Evolutionary conservation across 768 basidiomycete genomes (phyloP).

Genomic region (Panellus pusillus): DNA sequence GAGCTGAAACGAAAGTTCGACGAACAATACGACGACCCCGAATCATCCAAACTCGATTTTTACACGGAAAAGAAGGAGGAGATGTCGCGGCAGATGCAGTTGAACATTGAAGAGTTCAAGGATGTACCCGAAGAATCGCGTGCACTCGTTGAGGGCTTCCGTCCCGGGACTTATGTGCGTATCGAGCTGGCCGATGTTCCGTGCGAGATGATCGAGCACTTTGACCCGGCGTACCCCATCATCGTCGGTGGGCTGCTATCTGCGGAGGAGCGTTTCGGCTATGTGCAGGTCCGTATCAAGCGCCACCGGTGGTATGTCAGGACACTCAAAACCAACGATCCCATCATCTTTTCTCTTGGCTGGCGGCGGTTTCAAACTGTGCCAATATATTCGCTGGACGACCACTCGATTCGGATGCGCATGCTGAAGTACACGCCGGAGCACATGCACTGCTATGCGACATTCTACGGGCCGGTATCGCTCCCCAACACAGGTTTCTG

Average conservation of each 20-base stretch:
- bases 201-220: slow-evolving; percentile 89
- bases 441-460: slow-evolving; percentile 98
- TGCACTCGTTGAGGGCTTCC: slow-evolving; percentile 84
- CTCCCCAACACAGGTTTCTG: slow-evolving; percentile 96
- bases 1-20: slow-evolving; percentile 93
- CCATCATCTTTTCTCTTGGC: slow-evolving; percentile 93
- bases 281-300: slow-evolving; percentile 93
- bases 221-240: slow-evolving; percentile 89
- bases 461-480: slow-evolving; percentile 92
- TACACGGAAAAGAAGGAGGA: slow-evolving; percentile 92
- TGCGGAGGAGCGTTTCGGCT: slow-evolving; percentile 90
- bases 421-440: slow-evolving; percentile 99
- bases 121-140: slow-evolving; percentile 75
- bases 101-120: slow-evolving; percentile 86
- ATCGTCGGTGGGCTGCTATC: slow-evolving; percentile 89
- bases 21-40: slow-evolving; percentile 92
- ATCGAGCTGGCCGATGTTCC: slow-evolving; percentile 85
- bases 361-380: slow-evolving; percentile 96
- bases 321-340: slow-evolving; percentile 95
- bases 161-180: slow-evolving; percentile 90
- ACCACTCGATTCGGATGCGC: slow-evolving; percentile 97
- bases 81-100: slow-evolving; percentile 77
- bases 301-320: slow-evolving; percentile 91
- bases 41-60: slow-evolving; percentile 76
- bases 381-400: slow-evolving; percentile 95